Percentiles rank a stretch among this genome's conserved stretches.
Evolutionary conservation across 2,329 filamentous ascomycete genomes (phyloP).

Genomic region (Cordyceps militaris): DNA sequence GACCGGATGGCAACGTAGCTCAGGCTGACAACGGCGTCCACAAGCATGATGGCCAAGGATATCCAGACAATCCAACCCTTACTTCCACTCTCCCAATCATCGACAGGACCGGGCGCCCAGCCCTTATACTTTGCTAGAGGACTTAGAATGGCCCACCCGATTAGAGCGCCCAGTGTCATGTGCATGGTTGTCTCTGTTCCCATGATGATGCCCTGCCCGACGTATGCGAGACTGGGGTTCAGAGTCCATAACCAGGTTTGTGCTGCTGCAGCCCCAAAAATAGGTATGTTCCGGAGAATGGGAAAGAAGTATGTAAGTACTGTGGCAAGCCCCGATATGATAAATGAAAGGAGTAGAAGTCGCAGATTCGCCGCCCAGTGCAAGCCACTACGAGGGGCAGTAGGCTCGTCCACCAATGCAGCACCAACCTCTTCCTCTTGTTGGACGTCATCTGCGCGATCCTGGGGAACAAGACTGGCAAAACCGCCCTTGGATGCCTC

Average conservation of each 20-base stretch:
- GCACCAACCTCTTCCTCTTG: constrained; percentile 26
- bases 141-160: constrained; percentile 88
- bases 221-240: constrained; percentile 94
- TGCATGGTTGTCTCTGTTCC: constrained; percentile 89
- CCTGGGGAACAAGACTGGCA: constrained; percentile 34
- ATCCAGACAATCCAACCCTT: constrained; percentile 99
- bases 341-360: constrained; percentile 50
- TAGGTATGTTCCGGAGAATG: constrained; percentile 72
- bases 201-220: constrained; percentile 98
- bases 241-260: constrained; percentile 87
- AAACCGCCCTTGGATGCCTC: constrained; percentile 33
- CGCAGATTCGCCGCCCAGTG: constrained; percentile 44
- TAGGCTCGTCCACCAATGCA: constrained; percentile 26
- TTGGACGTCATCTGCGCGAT: constrained; percentile 21
- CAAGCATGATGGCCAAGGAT: constrained; percentile 92
- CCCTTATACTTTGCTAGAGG: constrained; percentile 77
- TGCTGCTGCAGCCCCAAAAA: constrained; percentile 71
- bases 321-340: constrained; percentile 60
- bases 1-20: constrained; percentile 68
- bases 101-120: constrained; percentile 83
- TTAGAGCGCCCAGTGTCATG: constrained; percentile 82
- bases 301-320: constrained; percentile 87
- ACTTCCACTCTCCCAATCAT: constrained; percentile 85
- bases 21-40: constrained; percentile 83
- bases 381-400: constrained; percentile 14